These are phyloP conservation scores for Talaromyces sp. DNA, from an alignment of 2,329 filamentous ascomycete species.

Conservation along the genomic window DNA sequence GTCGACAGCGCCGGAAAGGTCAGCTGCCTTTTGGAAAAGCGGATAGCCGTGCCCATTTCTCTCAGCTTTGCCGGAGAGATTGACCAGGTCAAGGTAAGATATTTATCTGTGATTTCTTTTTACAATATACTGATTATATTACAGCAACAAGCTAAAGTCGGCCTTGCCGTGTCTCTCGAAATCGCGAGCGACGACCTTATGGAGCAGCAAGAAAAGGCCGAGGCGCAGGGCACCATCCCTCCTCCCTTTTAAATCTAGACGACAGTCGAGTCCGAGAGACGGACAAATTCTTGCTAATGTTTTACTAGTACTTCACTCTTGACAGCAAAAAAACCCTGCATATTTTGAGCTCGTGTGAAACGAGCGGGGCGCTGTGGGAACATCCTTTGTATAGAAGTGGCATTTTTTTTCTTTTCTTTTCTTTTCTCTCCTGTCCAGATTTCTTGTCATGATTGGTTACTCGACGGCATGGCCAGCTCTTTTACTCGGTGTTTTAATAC, in stretches of 20 bases:
- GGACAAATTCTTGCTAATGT: constrained; percentile 30
- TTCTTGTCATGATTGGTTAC: constrained; percentile 10
- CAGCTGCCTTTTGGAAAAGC: constrained; percentile 89
- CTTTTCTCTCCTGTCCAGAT: constrained; percentile 17
- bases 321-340: constrained; percentile 22
- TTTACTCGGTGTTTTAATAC: constrained; percentile 2
- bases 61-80: constrained; percentile 96
- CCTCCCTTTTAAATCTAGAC: constrained; percentile 46
- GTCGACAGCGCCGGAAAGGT: constrained; percentile 93
- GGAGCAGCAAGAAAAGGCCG: constrained; percentile 67
- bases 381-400: constrained; percentile 35
- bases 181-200: constrained; percentile 78
- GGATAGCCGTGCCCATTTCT: constrained; percentile 84
- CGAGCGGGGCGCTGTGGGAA: constrained; percentile 24
- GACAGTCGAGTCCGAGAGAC: constrained; percentile 13
- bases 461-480: constrained; percentile 16
- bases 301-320: constrained; percentile 43
- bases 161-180: constrained; percentile 89
- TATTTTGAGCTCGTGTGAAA: constrained; percentile 24
- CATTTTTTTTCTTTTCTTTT: constrained; percentile 18
- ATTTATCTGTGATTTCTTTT: not conserved
- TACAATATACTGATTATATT: constrained; percentile 4
- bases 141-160: constrained; percentile 92
- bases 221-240: constrained; percentile 39
- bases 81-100: constrained; percentile 86